Evolutionary conservation across 2,329 filamentous ascomycete species (phyloP).

Genomic region (Aspergillus sp.): DNA sequence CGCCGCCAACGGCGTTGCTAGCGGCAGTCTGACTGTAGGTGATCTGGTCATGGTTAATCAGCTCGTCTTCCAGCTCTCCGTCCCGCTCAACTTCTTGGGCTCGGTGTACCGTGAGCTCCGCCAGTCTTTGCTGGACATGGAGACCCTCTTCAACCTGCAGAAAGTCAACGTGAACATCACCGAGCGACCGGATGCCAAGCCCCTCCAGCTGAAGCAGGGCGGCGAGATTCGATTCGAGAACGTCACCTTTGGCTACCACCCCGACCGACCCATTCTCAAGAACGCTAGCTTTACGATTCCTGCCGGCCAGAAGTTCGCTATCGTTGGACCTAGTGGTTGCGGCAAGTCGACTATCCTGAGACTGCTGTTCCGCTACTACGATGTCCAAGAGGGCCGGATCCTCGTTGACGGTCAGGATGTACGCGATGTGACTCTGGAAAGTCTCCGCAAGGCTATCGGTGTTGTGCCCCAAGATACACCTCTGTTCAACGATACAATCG

Average conservation of each 20-base stretch:
- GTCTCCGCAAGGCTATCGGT: slow-evolving; percentile 80
- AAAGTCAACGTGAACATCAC: slow-evolving; percentile 90
- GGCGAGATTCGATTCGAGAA: slow-evolving; percentile 95
- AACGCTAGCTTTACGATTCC: slow-evolving; percentile 87
- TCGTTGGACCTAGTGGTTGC: slow-evolving; percentile 93
- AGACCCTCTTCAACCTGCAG: slow-evolving; percentile 94
- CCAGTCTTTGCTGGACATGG: slow-evolving; percentile 96
- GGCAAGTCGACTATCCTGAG: slow-evolving; percentile 93
- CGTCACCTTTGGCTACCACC: slow-evolving; percentile 88
- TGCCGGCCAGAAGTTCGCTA: slow-evolving; percentile 90
- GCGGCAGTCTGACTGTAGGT: slow-evolving; percentile 80
- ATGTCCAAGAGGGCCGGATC: slow-evolving; percentile 81
- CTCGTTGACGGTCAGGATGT: slow-evolving; percentile 93
- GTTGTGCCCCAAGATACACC: slow-evolving; percentile 97
- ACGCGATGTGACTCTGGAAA: slow-evolving; percentile 77
- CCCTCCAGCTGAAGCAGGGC: slow-evolving; percentile 70
- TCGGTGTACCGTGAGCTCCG: slow-evolving; percentile 94
- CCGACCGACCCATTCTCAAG: slow-evolving; percentile 81
- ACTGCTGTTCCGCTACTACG: slow-evolving; percentile 91
- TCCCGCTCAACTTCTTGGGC: slow-evolving; percentile 96
- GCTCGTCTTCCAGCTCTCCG: slow-evolving; percentile 94
- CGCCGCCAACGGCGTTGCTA: slow-evolving; percentile 83
- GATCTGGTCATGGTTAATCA: slow-evolving; percentile 99
- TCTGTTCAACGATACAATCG: slow-evolving; percentile 93
- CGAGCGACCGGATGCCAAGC: slow-evolving; percentile 72